Base-by-base conservation (phyloP, 805 yeast genomes). In the Sugiyamaella valdiviana region DNA sequence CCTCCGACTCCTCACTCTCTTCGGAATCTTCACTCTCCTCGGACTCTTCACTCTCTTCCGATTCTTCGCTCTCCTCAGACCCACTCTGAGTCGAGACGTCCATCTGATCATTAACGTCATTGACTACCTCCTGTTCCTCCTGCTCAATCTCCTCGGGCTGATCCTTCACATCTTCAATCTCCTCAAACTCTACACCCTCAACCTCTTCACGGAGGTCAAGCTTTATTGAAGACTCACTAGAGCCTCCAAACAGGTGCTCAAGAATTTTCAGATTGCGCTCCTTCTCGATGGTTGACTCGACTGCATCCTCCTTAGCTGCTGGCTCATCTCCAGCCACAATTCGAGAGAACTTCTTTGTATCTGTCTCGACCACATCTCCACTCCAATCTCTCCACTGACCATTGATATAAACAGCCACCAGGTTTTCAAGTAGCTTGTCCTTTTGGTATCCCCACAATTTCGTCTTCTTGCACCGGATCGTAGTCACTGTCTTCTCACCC, bases 361-460 rank as follows among this genome's bases (percentile, higher is more conserved):
- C 32, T 46, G 79, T 73, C 60, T 90, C 97, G 16, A 90, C 75
- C 10, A 87, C 75, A 61, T 86, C 95, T 43, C 82, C 85, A 51
- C 78, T 80, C 5, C 89, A 89, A 63, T 85, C 86, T 56, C 75
- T 76, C 96, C 96, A 88, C 41, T 74, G 76, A 0, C 84, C 85
- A 52, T 82, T 76, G 7, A 65, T 69, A 62, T 77, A 90, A 46
- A 71, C 70, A 65, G 72, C 76, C 0, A 83, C 85, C 55, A 89
- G 70, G 56, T 83, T 93, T 29, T 75, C 73, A 2, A 74, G 63
- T 2, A 74, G 70, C 57, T 77, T 82, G 53, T 78, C 75, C 67
- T 85, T 85, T 55, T 85, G 89, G 52, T 79, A 75, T 2, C 98
- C 98, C 99, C 99, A 91, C 37, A 93, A 73, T 62, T 89, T 89